Conservation (phyloP, 2,329 filamentous ascomycete species). For the Metarhizium robertsii region DNA sequence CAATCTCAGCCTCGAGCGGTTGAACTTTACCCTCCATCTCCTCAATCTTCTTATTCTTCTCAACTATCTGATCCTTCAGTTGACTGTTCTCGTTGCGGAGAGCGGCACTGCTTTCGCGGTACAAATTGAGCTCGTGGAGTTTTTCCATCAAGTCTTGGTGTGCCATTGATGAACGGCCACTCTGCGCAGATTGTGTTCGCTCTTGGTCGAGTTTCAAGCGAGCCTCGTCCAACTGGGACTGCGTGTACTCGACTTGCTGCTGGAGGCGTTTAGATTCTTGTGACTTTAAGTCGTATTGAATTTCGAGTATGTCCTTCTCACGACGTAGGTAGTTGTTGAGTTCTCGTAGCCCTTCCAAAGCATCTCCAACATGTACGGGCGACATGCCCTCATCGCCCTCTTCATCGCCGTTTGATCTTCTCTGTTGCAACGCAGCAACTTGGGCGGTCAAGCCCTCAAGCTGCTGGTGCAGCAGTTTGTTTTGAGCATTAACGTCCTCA, state of each 20-base stretch:
- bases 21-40: conserved; percentile 67
- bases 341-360: conserved; percentile 72
- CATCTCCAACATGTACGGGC: conserved; percentile 44
- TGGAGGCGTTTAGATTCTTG: conserved; percentile 84
- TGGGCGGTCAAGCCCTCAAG: conserved; percentile 76
- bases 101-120: conserved; percentile 88
- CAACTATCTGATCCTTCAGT: conserved; percentile 63
- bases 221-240: conserved; percentile 80
- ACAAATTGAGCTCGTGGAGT: conserved; percentile 89
- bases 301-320: conserved; percentile 95
- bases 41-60: conserved; percentile 66
- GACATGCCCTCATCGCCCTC: conserved; percentile 44
- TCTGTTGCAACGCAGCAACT: conserved; percentile 70
- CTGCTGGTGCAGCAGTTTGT: conserved; percentile 82
- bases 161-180: conserved; percentile 61
- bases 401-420: conserved; percentile 43
- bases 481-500: conserved; percentile 80
- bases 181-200: conserved; percentile 65
- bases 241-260: conserved; percentile 80
- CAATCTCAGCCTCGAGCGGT: conserved; percentile 70
- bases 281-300: conserved; percentile 84
- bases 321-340: conserved; percentile 84
- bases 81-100: conserved; percentile 79
- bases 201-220: conserved; percentile 87
- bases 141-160: conserved; percentile 92